A percentile compares a stretch with the other conserved stretches of the same genome.
phyloP scores from a whole-genome alignment of 1,139 yeast genomes.

The Geotrichum histeridarum region DNA sequence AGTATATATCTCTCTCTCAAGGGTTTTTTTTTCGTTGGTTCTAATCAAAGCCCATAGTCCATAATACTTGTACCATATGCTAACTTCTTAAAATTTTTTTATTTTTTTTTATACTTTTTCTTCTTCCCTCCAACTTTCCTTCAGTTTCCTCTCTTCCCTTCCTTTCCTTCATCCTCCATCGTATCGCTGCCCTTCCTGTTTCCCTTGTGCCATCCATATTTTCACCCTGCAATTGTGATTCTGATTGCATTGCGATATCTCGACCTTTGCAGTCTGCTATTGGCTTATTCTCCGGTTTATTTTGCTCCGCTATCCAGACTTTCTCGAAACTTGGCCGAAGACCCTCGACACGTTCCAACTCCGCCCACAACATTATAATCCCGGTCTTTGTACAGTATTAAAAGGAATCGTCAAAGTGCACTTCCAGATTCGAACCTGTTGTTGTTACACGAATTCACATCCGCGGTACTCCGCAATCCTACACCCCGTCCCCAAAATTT shows the following conservation, averaged over 20 bases:
- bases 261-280: background rate
- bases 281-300: background rate
- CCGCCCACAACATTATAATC: background rate
- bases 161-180: background rate
- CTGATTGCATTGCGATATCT: background rate
- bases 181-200: background rate
- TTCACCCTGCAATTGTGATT: background rate
- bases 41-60: background rate
- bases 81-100: background rate
- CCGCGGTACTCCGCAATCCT: constrained; percentile 1
- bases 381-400: background rate
- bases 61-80: background rate
- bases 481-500: background rate
- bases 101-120: background rate
- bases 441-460: too few species aligned
- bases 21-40: too few species aligned
- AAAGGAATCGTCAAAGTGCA: background rate
- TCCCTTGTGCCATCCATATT: background rate
- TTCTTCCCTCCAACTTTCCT: background rate
- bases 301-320: background rate
- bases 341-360: background rate
- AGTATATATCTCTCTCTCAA: too few species aligned
- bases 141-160: background rate
- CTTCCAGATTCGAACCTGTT: too few species aligned
- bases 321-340: background rate